phyloP scores from a whole-genome alignment of 2,329 filamentous ascomycete genomes.

The Pseudogymnoascus sp. region DNA sequence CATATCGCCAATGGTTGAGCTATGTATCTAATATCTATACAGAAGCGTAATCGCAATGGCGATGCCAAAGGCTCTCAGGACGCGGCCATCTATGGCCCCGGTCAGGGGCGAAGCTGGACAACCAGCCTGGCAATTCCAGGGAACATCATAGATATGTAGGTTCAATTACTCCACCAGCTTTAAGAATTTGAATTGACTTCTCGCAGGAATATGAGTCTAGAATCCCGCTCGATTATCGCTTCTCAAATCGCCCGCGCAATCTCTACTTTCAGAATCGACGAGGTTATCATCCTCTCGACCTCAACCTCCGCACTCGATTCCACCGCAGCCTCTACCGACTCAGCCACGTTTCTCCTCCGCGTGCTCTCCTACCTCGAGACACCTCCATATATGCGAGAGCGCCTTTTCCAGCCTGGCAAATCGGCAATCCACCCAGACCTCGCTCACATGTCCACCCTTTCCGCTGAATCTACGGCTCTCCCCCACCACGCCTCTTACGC shows the following conservation, averaged over 20 bases:
- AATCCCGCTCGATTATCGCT: slow-evolving; percentile 64
- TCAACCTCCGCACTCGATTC: slow-evolving; percentile 19
- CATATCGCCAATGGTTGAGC: background rate
- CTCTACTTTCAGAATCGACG: slow-evolving; percentile 76
- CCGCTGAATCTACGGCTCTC: background rate
- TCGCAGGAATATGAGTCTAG: slow-evolving; percentile 27
- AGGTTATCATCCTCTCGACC: slow-evolving; percentile 67
- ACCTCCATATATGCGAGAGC: slow-evolving; percentile 69
- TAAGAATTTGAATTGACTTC: background rate
- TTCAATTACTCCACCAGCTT: slow-evolving; percentile 11
- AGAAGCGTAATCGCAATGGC: slow-evolving; percentile 28
- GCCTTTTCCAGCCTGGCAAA: slow-evolving; percentile 50
- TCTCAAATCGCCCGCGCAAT: slow-evolving; percentile 73
- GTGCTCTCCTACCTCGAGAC: slow-evolving; percentile 75
- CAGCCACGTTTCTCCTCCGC: slow-evolving; percentile 71
- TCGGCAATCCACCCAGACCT: slow-evolving; percentile 3
- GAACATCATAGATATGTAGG: slow-evolving; percentile 66
- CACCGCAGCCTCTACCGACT: slow-evolving; percentile 42
- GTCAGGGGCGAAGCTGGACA: slow-evolving; percentile 58
- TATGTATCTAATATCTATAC: background rate
- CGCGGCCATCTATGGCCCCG: slow-evolving; percentile 56
- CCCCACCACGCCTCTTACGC: slow-evolving; percentile 72
- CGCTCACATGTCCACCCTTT: background rate
- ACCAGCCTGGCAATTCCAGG: slow-evolving; percentile 70
- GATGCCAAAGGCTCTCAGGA: slow-evolving; percentile 18